A percentile compares a stretch with the other conserved stretches of the same genome.
Evolutionary conservation across 2,329 filamentous ascomycete species (phyloP).

Genomic region (Botrytis fabae): DNA sequence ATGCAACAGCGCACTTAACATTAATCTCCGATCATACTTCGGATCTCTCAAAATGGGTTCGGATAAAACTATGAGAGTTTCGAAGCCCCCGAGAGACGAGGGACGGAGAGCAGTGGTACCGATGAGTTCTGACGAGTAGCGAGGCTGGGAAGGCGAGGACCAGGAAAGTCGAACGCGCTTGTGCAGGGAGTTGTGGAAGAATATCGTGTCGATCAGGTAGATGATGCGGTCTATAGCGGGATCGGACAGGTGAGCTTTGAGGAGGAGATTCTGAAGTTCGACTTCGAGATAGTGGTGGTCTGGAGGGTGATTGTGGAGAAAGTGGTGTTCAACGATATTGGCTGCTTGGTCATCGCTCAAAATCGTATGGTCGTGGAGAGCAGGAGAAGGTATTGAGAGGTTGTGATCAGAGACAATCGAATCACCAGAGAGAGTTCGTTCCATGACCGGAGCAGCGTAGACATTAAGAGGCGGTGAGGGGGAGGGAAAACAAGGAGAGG

Average conservation of each 20-base stretch:
- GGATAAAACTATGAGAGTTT: conserved; percentile 63
- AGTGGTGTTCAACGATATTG: conserved; percentile 30
- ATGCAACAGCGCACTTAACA: conserved; percentile 66
- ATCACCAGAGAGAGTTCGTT: conserved; percentile 39
- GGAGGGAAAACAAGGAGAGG: neutral
- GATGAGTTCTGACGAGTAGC: conserved; percentile 57
- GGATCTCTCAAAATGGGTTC: conserved; percentile 54
- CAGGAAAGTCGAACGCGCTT: conserved; percentile 64
- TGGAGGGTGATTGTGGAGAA: conserved; percentile 26
- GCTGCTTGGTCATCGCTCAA: conserved; percentile 33
- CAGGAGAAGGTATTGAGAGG: conserved; percentile 18
- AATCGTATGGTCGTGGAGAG: conserved; percentile 27
- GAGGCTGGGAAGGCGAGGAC: conserved; percentile 48
- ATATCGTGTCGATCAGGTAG: conserved; percentile 60
- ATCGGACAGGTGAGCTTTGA: conserved; percentile 2
- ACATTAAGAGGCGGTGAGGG: conserved; percentile 2
- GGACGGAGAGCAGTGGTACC: conserved; percentile 61
- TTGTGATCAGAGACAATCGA: conserved; percentile 38
- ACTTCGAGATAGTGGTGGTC: conserved; percentile 27
- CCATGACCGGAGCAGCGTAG: conserved; percentile 29
- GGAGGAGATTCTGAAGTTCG: conserved; percentile 14
- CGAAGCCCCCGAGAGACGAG: conserved; percentile 50
- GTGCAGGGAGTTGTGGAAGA: conserved; percentile 57
- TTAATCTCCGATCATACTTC: conserved; percentile 57
- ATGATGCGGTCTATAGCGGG: conserved; percentile 50